Evolutionary conservation across 2,329 filamentous ascomycete species (phyloP).

Genomic region (Sclerotiophoma versabilis): DNA sequence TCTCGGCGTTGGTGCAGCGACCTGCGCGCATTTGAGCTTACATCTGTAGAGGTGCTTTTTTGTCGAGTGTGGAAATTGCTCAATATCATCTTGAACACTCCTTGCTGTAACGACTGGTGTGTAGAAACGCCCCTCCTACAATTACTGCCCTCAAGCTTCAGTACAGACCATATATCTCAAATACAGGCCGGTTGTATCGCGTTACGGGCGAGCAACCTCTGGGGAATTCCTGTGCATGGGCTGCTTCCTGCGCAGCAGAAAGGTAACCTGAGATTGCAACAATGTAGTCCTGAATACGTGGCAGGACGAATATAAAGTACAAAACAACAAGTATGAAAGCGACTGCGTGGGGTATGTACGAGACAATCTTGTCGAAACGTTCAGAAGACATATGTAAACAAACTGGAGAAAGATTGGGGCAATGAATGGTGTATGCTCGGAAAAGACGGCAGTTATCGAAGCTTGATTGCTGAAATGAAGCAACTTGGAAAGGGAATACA

Average conservation of each 20-base stretch:
- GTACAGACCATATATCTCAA: constrained; percentile 51
- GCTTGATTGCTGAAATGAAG: constrained; percentile 12
- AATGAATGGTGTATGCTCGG: constrained; percentile 10
- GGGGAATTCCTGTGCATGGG: constrained; percentile 17
- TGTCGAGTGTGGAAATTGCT: constrained; percentile 10
- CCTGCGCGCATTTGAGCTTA: constrained; percentile 10
- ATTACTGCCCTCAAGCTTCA: not conserved
- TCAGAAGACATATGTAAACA: constrained; percentile 17
- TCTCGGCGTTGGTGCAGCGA: constrained; percentile 14
- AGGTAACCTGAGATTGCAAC: constrained; percentile 9
- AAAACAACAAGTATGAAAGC: constrained; percentile 6
- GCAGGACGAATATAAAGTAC: constrained; percentile 16
- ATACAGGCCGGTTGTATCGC: constrained; percentile 16
- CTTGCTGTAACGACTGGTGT: not conserved
- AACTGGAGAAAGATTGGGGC: not conserved
- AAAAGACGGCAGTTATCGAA: constrained; percentile 15
- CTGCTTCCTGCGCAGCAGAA: constrained; percentile 14
- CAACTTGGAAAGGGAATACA: constrained; percentile 4
- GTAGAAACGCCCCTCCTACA: not conserved
- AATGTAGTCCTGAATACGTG: constrained; percentile 12
- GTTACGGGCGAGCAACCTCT: constrained; percentile 11
- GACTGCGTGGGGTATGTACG: constrained; percentile 13
- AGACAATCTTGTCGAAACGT: constrained; percentile 12
- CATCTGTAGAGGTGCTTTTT: constrained; percentile 4
- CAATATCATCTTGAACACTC: not conserved